Evolutionary conservation across 2,329 filamentous ascomycete species (phyloP).

Genomic region (Fusarium vanettenii): DNA sequence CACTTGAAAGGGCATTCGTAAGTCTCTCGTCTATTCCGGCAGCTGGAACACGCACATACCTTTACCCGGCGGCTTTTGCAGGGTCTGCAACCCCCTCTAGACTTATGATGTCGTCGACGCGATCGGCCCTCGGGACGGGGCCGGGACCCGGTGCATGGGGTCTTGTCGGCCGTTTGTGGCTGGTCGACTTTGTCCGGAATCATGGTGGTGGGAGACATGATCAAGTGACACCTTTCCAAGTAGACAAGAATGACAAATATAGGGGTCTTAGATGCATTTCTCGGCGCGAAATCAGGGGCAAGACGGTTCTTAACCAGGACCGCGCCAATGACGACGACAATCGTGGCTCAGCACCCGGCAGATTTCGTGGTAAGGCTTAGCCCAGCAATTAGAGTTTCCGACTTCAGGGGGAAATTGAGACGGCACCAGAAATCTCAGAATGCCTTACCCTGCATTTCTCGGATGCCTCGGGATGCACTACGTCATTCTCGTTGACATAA

Average conservation of each 20-base stretch:
- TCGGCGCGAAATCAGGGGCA: background rate
- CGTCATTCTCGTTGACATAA: background rate
- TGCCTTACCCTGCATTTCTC: background rate
- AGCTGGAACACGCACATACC: background rate
- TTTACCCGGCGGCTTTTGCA: background rate
- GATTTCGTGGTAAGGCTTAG: background rate
- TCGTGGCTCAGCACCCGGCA: background rate
- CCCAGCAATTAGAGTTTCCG: background rate
- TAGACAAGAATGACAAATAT: background rate
- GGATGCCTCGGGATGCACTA: background rate
- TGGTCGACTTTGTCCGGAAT: background rate
- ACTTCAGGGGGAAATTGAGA: background rate
- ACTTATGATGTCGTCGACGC: background rate
- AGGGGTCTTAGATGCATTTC: background rate
- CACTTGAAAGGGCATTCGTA: background rate
- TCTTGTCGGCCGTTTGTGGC: background rate
- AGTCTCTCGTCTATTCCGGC: rapidly evolving
- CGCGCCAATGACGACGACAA: background rate
- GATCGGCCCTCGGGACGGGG: background rate
- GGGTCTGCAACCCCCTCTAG: background rate
- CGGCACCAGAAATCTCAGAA: background rate
- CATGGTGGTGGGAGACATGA: background rate
- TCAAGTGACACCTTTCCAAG: background rate
- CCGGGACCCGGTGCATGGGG: background rate
- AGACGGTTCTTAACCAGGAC: background rate